Evolutionary conservation across 202 grass and related monocot species (phyloP), one percentile per base, ranked within the genome.

Genomic region (Setaria italica): DNA sequence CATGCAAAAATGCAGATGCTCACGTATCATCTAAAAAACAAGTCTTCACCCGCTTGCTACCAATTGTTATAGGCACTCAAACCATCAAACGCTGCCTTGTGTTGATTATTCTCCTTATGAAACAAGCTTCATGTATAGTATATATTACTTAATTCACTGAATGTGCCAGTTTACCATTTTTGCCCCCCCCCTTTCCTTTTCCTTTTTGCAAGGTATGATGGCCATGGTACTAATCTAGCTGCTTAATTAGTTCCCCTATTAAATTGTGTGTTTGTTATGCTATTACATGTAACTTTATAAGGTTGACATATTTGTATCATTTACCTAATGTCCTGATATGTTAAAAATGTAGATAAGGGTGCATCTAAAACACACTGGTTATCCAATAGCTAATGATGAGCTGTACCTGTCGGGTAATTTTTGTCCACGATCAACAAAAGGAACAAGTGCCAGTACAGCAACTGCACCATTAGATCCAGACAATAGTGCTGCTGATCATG

Each of bases 381-480:
- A 99, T 79, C 93, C 96, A 77, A 96, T 96, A 89, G 96, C 90
- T 54, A 99, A 99, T 81, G 96, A 99, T 50, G 82, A 84, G 35
- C 82, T 96, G 54, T 99, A 99, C 70, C 85, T 96, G 29, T 92
- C 90, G 4, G 87, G 89, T 32, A 58, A 86, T 70, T 89, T 90
- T 72, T 80, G 80, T 81, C 76, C 87, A 53, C 87, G 79, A 80
- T 91, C 91, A 21, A 80, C 87, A 79, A 91, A 86, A 76, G 71
- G 91, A 79, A 90, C 62, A 74, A 62, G 73, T 74, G 67, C 72
- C 45, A 66, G 77, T 73, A 84, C 81, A 80, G 79, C 78, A 76
- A 75, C 82, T 12, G 20, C 69, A 13, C 33, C 58, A 50, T 77
- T 71, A 19, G 84, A 85, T 46, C 41, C 34, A 15, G 59, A 58